Evolutionary conservation across 768 basidiomycete species (phyloP).

Genomic region (Mycena amicta): DNA sequence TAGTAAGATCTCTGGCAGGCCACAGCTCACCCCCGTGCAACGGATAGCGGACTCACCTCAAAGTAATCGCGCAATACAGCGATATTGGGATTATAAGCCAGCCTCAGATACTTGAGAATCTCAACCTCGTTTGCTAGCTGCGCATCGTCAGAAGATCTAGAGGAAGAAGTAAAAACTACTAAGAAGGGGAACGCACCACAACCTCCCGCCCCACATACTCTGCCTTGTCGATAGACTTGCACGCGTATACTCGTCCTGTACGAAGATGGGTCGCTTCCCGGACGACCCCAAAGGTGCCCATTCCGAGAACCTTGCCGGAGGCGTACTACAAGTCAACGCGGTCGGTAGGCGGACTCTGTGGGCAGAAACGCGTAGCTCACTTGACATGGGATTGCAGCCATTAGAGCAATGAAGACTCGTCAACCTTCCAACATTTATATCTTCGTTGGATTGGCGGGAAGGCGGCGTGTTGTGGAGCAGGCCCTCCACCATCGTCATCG

Average conservation of each 20-base stretch:
- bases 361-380: too few relatives aligned
- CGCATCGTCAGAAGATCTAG: not conserved
- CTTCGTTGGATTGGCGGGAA: too few relatives aligned
- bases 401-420: too few relatives aligned
- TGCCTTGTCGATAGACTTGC: slow-evolving; percentile 99
- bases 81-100: slow-evolving; percentile 85
- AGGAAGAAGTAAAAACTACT: not conserved
- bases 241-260: slow-evolving; percentile 88
- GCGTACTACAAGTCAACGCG: slow-evolving; percentile 69
- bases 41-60: slow-evolving; percentile 55
- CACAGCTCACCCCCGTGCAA: too few relatives aligned
- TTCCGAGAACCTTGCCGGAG: slow-evolving; percentile 83
- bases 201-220: slow-evolving; percentile 96
- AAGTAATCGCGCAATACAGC: slow-evolving; percentile 96
- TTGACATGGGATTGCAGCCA: too few relatives aligned
- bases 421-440: too few relatives aligned
- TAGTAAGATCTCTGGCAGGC: slow-evolving; percentile 29
- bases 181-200: slow-evolving; percentile 73
- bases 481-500: too few relatives aligned
- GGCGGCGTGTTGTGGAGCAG: too few relatives aligned
- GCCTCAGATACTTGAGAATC: slow-evolving; percentile 89
- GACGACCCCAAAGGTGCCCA: slow-evolving; percentile 92
- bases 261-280: slow-evolving; percentile 93
- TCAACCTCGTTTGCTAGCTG: slow-evolving; percentile 96
- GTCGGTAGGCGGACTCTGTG: too few relatives aligned